Conservation (phyloP, 2,329 filamentous ascomycete genomes). For the Microcera coccophila region DNA sequence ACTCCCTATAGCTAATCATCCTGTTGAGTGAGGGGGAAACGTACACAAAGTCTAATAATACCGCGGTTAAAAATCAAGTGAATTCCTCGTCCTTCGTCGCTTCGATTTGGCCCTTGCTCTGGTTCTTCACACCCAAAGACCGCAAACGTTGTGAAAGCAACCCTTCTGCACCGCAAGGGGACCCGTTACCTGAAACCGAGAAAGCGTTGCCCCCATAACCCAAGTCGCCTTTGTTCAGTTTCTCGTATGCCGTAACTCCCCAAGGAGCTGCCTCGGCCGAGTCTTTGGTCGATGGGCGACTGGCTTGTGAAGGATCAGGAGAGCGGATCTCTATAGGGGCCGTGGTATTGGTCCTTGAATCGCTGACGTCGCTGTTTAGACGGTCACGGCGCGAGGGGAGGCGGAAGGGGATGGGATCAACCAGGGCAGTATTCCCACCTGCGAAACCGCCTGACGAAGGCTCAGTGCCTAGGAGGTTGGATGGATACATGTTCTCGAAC, state of each 20-base stretch:
- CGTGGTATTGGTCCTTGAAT: conserved; percentile 26
- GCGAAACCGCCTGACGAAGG: conserved; percentile 18
- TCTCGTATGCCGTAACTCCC: conserved; percentile 52
- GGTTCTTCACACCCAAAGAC: conserved; percentile 51
- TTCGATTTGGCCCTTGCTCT: background rate
- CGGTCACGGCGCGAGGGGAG: conserved; percentile 31
- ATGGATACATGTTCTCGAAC: conserved; percentile 28
- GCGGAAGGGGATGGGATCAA: conserved; percentile 52
- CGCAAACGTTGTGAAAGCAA: conserved; percentile 66
- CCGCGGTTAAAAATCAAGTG: background rate
- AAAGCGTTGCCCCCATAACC: conserved; percentile 59
- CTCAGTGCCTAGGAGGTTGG: background rate
- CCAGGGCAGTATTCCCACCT: conserved; percentile 32
- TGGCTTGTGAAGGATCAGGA: conserved; percentile 27
- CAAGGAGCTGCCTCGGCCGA: conserved; percentile 28
- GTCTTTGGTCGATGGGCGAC: conserved; percentile 36
- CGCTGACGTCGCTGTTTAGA: conserved; percentile 31
- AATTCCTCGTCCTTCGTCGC: background rate
- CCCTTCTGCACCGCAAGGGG: conserved; percentile 51
- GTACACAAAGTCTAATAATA: background rate
- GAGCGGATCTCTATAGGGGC: conserved; percentile 21
- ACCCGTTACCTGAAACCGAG: conserved; percentile 32
- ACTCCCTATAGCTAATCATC: no score
- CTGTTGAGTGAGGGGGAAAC: background rate
- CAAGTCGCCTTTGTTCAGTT: conserved; percentile 62